Base-by-base conservation (phyloP, 2,329 filamentous ascomycete species). In the Diplodia scrobiculata region DNA sequence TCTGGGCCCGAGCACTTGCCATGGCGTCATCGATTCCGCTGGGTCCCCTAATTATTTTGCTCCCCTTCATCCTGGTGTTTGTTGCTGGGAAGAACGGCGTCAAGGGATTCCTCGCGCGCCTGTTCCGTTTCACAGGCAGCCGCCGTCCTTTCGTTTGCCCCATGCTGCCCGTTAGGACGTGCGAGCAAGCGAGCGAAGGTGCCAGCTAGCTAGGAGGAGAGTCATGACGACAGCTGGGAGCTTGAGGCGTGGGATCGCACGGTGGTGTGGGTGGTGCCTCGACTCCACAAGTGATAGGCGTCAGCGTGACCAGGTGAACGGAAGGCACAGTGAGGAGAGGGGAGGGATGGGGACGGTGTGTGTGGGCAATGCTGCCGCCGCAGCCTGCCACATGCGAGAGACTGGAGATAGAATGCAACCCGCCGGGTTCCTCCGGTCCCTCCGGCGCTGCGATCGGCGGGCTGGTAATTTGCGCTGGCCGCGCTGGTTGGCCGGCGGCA, bases 271-370 rank as follows among this genome's bases (percentile, higher is more conserved):
- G 32, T 32, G 19, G 34, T 14, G 32, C 21, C 19, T 27, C 25
- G 45, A 29, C 41, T 62, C 58, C 58, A 62, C 58, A 62, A 59
- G 58, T 62, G 58, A 62, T 62, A 62, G 58, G 58, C 58, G 48
- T 13, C 38, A 50, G 58, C 58, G 58, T 48, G 58, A 62, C 58
- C 58, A 29, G 55, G 55, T 59, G 45, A 59, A 48, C 55, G 55
- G 55, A 62, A 50, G 58, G 25, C 25, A 25, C 25, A 25, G 27
- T 48, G 45, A 27, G 38, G 38, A 45, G 38, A 45, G n/a, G 29
- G 17, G 19, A 27, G 27, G 25, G 21, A 27, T 53, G 13, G 34
- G 53, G n/a, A 34, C n/a, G 27, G 32, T 34, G 17, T n/a, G n/a
- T n/a, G 32, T 34, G 17, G 32, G 14, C n/a, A 38, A 36, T 29